A percentile compares a stretch with the other conserved stretches of the same genome.
Conservation (phyloP, 225 moss, liverwort and hornwort genomes). For the Sphagnum tenellum region DNA sequence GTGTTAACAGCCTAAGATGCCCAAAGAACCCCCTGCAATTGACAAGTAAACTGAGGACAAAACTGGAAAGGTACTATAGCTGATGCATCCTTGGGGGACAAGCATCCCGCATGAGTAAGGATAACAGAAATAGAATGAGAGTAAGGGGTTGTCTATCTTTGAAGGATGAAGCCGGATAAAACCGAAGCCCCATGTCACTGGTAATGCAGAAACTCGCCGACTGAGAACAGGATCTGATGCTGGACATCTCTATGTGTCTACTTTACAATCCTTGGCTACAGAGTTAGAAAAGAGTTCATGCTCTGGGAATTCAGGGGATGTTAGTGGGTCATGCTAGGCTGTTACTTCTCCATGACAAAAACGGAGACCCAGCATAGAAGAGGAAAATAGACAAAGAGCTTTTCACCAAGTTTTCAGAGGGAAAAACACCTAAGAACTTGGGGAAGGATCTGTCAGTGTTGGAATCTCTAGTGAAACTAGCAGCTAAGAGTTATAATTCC, state of each 20-base stretch:
- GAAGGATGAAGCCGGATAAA: slow-evolving; percentile 32
- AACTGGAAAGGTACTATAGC: no score
- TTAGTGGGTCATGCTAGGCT: no score
- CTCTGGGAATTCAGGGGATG: not conserved
- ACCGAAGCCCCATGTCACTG: slow-evolving; percentile 35
- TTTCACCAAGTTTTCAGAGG: no score
- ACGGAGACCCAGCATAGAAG: no score
- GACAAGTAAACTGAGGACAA: not conserved
- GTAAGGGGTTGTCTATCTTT: not conserved
- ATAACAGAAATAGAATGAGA: not conserved
- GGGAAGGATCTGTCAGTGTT: no score
- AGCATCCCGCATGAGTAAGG: not conserved
- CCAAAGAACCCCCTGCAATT: not conserved
- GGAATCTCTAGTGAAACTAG: no score
- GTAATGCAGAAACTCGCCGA: not conserved
- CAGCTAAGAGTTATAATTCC: no score
- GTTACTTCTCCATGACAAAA: no score
- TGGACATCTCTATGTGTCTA: not conserved
- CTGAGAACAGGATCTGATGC: no score
- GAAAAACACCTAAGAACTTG: no score
- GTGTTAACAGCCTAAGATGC: not conserved
- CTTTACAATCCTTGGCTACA: slow-evolving; percentile 9
- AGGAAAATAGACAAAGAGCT: no score
- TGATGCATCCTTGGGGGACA: no score
- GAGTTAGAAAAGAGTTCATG: slow-evolving; percentile 12